Evolutionary conservation across 495 filamentous ascomycete genomes (phyloP), one percentile per base, ranked within the genome.

Genomic region (Penicillium macrosclerotiorum): DNA sequence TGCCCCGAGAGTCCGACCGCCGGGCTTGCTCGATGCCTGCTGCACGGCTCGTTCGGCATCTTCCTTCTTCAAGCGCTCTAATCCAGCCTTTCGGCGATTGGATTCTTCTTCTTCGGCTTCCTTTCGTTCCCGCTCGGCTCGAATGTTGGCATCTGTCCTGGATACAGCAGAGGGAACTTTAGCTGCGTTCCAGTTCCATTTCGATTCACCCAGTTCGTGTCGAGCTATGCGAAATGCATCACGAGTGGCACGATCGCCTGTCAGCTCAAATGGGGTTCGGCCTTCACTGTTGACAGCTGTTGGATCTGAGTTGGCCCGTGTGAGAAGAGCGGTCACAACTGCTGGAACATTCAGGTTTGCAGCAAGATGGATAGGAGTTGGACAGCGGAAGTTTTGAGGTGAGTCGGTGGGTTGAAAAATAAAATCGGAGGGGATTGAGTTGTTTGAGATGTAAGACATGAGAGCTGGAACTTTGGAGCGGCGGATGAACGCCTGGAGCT

Each of bases 161-260:
- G 79, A 82, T 6, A 98, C 62, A 0, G 84, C 69, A 0, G 80
- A 57, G 1, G 92, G 90, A 0, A 97, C 80, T 14, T 75, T 73
- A 2, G 89, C 85, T 1, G 63, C 68, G 2, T 83, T 76, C 94
- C 94, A 98, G 62, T 90, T 77, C 87, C 87, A 96, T 42, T 62
- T 65, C 0, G 55, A 52, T 57, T 93, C 90, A 2, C 90, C 91
- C 1, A 96, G 72, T 55, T 92, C 85, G 34, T 77, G 73, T 7
- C 93, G 83, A 1, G 90, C 89, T 17, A 96, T 76, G 3, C 94
- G 86, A 72, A 98, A 98, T 4, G 90, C 88, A 56, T 97, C 92
- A 1, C 93, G 80, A 0, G 90, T 95, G 3, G 84, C 69, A 2
- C 91, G 79, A 60, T 97, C 89, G 23, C 94, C 89, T 8, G 88